Conservation (phyloP, 441 rosid genomes). For the Monsonia emarginata region DNA sequence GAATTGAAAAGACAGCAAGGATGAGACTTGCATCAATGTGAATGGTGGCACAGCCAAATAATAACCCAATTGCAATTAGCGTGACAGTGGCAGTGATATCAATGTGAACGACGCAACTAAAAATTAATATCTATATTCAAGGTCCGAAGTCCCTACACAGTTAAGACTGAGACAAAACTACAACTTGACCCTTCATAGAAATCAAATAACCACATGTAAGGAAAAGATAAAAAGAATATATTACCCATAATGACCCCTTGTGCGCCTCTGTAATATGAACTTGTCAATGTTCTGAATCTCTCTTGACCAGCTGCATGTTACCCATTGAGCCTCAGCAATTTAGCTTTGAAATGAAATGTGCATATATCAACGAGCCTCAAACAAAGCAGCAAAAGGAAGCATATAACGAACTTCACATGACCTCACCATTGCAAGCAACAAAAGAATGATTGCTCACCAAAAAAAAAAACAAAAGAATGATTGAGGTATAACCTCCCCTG, state of each 20-base stretch:
- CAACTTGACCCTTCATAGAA: not conserved
- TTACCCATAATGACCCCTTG: constrained; percentile 71
- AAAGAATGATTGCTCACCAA: not conserved
- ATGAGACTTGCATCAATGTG: not conserved
- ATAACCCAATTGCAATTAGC: too few relatives aligned
- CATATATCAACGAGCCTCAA: not conserved
- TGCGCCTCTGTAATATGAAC: constrained; percentile 78
- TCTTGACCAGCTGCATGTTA: constrained; percentile 64
- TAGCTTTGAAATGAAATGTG: not conserved
- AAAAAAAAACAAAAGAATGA: not conserved
- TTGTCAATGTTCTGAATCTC: constrained; percentile 71
- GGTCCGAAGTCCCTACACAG: not conserved
- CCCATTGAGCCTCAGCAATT: constrained; percentile 12
- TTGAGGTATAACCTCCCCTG: not conserved
- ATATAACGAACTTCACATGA: not conserved
- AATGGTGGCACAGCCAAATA: too few relatives aligned
- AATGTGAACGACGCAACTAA: not conserved
- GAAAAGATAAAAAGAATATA: not conserved
- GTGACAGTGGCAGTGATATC: too few relatives aligned
- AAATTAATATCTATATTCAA: not conserved
- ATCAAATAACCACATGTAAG: not conserved
- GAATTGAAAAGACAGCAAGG: not conserved
- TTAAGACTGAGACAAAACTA: not conserved
- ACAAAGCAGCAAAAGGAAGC: not conserved
- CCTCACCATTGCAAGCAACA: not conserved